phyloP scores from a whole-genome alignment of 495 filamentous ascomycete genomes.

The Aspergillus cristatus region DNA sequence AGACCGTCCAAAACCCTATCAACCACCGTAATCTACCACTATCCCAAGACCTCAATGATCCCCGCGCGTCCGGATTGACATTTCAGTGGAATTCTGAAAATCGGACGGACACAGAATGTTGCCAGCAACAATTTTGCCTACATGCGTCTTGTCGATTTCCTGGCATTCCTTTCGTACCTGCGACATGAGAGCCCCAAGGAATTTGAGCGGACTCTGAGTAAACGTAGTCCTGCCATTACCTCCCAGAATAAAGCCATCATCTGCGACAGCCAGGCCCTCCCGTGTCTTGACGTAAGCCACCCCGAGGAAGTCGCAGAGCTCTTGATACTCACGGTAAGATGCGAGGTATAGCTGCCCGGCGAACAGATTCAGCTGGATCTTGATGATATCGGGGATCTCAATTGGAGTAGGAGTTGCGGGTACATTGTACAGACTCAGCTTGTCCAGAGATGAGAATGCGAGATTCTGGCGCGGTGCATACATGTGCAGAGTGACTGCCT shows the following conservation, averaged over 20 bases:
- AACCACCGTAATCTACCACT: no score
- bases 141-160: slow-evolving; percentile 43
- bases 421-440: slow-evolving; percentile 30
- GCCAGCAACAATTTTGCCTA: slow-evolving; percentile 42
- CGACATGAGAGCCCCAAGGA: slow-evolving; percentile 39
- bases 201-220: slow-evolving; percentile 41
- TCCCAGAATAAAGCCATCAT: slow-evolving; percentile 17
- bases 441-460: slow-evolving; percentile 36
- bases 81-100: background rate
- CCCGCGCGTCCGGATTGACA: no score
- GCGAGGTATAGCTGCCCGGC: slow-evolving; percentile 56
- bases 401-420: background rate
- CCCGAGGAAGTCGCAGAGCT: slow-evolving; percentile 47
- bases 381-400: slow-evolving; percentile 12
- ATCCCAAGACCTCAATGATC: no score
- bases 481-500: slow-evolving; percentile 38
- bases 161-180: slow-evolving; percentile 43
- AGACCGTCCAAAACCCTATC: no score
- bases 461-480: slow-evolving; percentile 48
- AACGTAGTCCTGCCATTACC: slow-evolving; percentile 20
- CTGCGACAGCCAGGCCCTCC: slow-evolving; percentile 35
- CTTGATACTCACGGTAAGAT: slow-evolving; percentile 44
- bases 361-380: slow-evolving; percentile 52
- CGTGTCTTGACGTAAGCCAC: slow-evolving; percentile 20
- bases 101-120: slow-evolving; percentile 23